A percentile compares a stretch with the other conserved stretches of the same genome.
Evolutionary conservation across 225 moss, liverwort and hornwort species (phyloP).

Genomic region (Ulota crispa): DNA sequence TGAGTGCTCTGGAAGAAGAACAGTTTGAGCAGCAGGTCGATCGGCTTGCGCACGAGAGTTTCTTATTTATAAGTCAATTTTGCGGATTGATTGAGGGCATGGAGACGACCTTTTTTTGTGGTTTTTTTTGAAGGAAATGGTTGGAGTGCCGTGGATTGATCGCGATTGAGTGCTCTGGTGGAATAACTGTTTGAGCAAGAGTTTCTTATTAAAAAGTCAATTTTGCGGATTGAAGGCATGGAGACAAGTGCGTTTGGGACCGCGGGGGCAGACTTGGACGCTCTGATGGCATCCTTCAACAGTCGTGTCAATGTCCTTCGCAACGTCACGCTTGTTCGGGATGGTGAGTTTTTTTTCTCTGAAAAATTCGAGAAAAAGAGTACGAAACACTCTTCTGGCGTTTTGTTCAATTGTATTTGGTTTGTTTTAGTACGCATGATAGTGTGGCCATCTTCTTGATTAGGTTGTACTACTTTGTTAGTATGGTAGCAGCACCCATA

Average conservation of each 20-base stretch:
- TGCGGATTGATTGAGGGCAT: no score
- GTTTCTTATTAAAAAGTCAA: neutral
- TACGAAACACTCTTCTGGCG: neutral
- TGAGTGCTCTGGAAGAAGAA: no score
- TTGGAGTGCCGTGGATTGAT: neutral
- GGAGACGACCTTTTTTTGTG: no score
- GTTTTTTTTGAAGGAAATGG: neutral
- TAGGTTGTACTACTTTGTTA: neutral
- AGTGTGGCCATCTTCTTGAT: neutral
- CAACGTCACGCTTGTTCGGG: slow-evolving; percentile 36
- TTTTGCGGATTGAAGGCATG: slow-evolving; percentile 9
- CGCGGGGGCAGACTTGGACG: slow-evolving; percentile 30
- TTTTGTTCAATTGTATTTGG: neutral
- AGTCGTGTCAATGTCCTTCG: slow-evolving; percentile 37
- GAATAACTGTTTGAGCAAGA: neutral
- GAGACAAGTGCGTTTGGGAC: slow-evolving; percentile 17
- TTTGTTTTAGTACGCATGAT: neutral
- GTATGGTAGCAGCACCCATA: no score
- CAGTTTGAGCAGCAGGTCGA: no score
- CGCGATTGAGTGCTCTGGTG: neutral
- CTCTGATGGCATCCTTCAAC: slow-evolving; percentile 46
- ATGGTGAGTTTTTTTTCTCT: no score
- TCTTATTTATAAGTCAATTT: no score
- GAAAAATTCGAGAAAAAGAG: neutral
- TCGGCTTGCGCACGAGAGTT: no score